Conservation (phyloP, 768 basidiomycete species). For the Collybia sp. region DNA sequence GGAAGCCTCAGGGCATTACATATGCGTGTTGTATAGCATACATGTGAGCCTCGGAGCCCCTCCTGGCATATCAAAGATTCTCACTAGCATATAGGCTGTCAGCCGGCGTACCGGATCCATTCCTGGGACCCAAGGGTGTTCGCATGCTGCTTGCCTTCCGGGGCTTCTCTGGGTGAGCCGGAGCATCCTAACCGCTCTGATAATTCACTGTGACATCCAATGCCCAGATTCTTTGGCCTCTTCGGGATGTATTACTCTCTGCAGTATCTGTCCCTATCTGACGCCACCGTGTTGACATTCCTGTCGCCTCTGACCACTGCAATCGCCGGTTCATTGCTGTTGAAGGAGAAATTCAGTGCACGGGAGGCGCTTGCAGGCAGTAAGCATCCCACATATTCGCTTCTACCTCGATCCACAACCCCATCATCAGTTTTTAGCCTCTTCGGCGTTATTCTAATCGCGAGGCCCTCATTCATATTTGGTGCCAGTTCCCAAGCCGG, state of each 20-base stretch:
- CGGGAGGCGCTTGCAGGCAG: slow-evolving; percentile 31
- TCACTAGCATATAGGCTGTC: slow-evolving; percentile 18
- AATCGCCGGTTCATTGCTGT: slow-evolving; percentile 38
- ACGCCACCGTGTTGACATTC: slow-evolving; percentile 55
- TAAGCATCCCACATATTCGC: not conserved
- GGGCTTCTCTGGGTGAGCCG: slow-evolving; percentile 55
- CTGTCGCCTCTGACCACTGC: slow-evolving; percentile 49
- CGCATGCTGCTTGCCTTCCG: slow-evolving; percentile 50
- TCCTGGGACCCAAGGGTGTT: slow-evolving; percentile 67
- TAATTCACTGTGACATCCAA: not conserved
- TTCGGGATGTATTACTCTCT: slow-evolving; percentile 42
- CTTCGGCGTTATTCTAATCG: slow-evolving; percentile 58
- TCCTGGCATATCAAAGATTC: not conserved
- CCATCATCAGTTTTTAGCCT: slow-evolving; percentile 38
- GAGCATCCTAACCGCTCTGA: not conserved
- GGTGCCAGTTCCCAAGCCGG: slow-evolving; percentile 18
- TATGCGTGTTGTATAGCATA: slow-evolving; percentile 48
- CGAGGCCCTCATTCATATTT: slow-evolving; percentile 57
- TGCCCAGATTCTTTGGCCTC: slow-evolving; percentile 49
- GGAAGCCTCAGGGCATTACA: slow-evolving; percentile 5
- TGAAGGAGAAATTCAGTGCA: slow-evolving; percentile 41
- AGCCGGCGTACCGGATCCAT: slow-evolving; percentile 45
- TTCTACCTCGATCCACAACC: not conserved
- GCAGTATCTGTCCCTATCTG: slow-evolving; percentile 52
- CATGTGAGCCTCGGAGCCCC: slow-evolving; percentile 23